Conservation (phyloP, 179 eudicot genomes). For the Vitellaria paradoxa region DNA sequence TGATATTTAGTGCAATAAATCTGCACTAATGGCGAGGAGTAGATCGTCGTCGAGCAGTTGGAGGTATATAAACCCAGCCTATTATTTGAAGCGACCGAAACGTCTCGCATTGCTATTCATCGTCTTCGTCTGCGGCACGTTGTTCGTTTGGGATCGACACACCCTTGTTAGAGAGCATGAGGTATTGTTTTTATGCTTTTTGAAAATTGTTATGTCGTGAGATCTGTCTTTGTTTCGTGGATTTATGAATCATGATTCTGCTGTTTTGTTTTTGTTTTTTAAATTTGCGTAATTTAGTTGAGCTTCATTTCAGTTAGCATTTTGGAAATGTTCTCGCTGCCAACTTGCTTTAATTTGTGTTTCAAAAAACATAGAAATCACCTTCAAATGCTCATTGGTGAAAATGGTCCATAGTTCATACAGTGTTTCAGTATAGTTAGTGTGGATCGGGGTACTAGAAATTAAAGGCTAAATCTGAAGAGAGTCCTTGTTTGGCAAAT, state of each 20-base stretch:
- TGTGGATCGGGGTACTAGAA: no score
- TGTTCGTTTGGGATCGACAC: conserved; percentile 94
- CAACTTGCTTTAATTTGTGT: background rate
- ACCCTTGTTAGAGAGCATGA: conserved; percentile 75
- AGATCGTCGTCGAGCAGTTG: conserved; percentile 67
- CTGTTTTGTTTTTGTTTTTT: background rate
- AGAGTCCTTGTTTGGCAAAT: background rate
- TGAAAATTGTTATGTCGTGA: background rate
- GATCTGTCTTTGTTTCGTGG: conserved; percentile 10
- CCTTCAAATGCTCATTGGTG: background rate
- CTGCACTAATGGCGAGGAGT: conserved; percentile 57
- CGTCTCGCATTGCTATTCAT: conserved; percentile 75
- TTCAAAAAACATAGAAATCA: background rate
- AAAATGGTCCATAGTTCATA: background rate
- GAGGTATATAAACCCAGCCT: conserved; percentile 82
- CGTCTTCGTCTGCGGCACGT: conserved; percentile 51
- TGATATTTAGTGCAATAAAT: no score
- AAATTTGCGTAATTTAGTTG: background rate
- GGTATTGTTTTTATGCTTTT: conserved; percentile 31
- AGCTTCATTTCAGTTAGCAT: background rate
- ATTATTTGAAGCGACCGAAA: conserved; percentile 91
- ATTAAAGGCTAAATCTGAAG: background rate
- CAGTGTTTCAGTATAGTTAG: background rate
- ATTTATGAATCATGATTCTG: background rate
- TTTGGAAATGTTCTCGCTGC: background rate